phyloP scores from a whole-genome alignment of 2,329 filamentous ascomycete species.

The Epichloe gansuensis region DNA sequence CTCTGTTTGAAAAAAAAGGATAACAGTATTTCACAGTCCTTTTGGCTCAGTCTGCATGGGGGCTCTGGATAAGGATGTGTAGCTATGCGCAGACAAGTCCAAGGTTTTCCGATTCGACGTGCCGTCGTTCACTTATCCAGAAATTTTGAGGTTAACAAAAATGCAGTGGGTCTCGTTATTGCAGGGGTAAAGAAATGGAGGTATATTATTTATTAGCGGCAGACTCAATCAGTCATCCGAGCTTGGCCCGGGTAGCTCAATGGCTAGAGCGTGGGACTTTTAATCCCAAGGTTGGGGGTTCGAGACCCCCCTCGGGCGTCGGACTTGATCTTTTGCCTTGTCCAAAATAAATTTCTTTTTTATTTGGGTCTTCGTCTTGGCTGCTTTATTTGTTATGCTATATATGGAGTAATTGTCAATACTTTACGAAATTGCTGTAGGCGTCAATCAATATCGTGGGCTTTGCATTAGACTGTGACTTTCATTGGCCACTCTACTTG shows the following conservation, averaged over 20 bases:
- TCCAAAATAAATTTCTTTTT: rapidly evolving
- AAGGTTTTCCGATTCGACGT: background rate
- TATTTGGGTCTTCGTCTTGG: background rate
- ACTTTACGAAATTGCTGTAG: too few relatives aligned
- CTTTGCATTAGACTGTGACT: too few relatives aligned
- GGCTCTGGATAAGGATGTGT: too few relatives aligned
- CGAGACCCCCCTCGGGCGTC: constrained; percentile 19
- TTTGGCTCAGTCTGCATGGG: too few relatives aligned
- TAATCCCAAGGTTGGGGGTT: constrained; percentile 22
- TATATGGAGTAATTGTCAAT: too few relatives aligned
- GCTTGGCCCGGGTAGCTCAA: constrained; percentile 19
- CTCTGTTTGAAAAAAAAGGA: too few relatives aligned
- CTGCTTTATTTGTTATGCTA: background rate
- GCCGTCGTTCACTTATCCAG: background rate
- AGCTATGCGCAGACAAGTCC: background rate
- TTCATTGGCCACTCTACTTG: too few relatives aligned
- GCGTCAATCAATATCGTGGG: too few relatives aligned
- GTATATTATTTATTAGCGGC: background rate
- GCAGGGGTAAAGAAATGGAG: rapidly evolving
- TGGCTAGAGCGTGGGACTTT: constrained; percentile 23
- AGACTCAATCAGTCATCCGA: background rate
- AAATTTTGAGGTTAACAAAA: constrained; percentile 7
- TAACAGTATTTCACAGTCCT: too few relatives aligned
- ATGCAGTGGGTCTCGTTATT: background rate
- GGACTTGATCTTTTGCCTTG: background rate